Evolutionary conservation across 352 stramenopile species (phyloP).

Genomic region (Aphanomyces stellatus): DNA sequence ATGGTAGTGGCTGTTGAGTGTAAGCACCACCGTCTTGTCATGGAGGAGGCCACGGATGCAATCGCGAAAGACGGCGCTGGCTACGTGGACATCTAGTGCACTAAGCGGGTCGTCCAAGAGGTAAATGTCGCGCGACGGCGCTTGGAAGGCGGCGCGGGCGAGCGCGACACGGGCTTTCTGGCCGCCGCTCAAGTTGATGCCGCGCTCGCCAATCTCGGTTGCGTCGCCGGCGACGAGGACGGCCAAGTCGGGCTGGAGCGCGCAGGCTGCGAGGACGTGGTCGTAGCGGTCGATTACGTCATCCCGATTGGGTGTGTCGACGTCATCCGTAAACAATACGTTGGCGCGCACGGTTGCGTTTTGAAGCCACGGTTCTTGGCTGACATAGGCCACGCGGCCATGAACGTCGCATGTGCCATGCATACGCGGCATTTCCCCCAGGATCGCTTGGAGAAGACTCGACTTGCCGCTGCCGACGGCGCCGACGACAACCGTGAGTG

Average conservation of each 20-base stretch:
- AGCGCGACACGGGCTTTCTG: constrained; percentile 92
- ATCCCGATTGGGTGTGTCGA: no score
- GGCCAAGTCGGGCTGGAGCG: constrained; percentile 81
- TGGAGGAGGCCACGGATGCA: constrained; percentile 83
- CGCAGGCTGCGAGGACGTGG: constrained; percentile 59
- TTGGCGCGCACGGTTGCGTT: constrained; percentile 90
- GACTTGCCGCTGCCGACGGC: constrained; percentile 59
- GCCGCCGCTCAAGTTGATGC: constrained; percentile 95
- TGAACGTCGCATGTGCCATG: constrained; percentile 45
- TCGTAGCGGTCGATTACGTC: constrained; percentile 42
- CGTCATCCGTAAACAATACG: constrained; percentile 67
- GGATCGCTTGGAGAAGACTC: constrained; percentile 86
- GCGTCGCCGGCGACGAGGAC: constrained; percentile 88
- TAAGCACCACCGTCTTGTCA: constrained; percentile 44
- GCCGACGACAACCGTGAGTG: constrained; percentile 49
- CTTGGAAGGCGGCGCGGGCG: constrained; percentile 89
- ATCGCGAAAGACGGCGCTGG: constrained; percentile 88
- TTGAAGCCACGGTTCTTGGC: constrained; percentile 88
- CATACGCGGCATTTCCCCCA: constrained; percentile 86
- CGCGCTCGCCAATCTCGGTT: constrained; percentile 98
- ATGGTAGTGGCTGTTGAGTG: constrained; percentile 40
- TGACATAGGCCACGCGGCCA: constrained; percentile 63
- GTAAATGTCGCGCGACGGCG: constrained; percentile 34
- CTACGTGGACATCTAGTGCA: constrained; percentile 96
- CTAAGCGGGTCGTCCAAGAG: constrained; percentile 95